These are phyloP conservation scores for Castanospermum australe DNA, from an alignment of 306 rosid species.

Conservation along the genomic window DNA sequence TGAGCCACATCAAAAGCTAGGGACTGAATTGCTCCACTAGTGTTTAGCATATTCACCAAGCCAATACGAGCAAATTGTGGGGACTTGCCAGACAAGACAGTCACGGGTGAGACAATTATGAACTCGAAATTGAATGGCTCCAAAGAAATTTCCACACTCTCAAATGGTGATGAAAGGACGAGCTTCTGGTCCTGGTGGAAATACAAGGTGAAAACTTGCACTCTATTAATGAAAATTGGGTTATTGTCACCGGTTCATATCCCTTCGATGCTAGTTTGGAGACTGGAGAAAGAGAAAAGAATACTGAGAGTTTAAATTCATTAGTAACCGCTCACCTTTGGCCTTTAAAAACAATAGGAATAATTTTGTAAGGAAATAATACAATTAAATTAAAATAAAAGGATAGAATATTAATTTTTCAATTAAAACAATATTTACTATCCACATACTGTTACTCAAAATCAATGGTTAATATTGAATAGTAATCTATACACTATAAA, in stretches of 20 bases:
- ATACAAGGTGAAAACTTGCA: constrained; percentile 57
- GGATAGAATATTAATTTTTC: too few species aligned
- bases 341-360: too few species aligned
- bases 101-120: constrained; percentile 65
- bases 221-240: constrained; percentile 58
- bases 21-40: constrained; percentile 78
- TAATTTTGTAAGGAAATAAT: too few species aligned
- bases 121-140: constrained; percentile 95
- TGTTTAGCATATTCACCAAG: constrained; percentile 83
- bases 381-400: too few species aligned
- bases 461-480: too few species aligned
- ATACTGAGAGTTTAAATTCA: too few species aligned
- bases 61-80: constrained; percentile 82
- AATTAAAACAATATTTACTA: too few species aligned
- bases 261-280: too few species aligned
- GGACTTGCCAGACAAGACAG: constrained; percentile 33
- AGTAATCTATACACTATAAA: too few species aligned
- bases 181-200: constrained; percentile 65
- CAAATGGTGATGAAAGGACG: constrained; percentile 46
- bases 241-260: constrained; percentile 55
- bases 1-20: constrained; percentile 43
- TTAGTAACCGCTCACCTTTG: too few species aligned
- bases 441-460: too few species aligned
- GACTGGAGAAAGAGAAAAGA: too few species aligned
- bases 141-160: constrained; percentile 54